Percentiles rank a stretch among this genome's conserved stretches.
Conservation (phyloP, 2,329 filamentous ascomycete genomes). For the Aspergillus flavus region DNA sequence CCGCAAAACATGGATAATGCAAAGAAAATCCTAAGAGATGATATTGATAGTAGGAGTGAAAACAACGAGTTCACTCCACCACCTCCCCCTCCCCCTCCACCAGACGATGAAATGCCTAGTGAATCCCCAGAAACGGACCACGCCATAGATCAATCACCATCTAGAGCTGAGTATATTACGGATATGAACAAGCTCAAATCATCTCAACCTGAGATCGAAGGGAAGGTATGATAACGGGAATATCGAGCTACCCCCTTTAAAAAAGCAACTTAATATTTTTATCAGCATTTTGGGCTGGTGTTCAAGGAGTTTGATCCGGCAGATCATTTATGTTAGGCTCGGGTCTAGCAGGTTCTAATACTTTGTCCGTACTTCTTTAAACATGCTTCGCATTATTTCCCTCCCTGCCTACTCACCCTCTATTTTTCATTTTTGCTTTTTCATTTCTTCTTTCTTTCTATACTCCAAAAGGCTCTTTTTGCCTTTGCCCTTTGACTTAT, state of each 20-base stretch:
- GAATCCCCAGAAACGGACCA: conserved; percentile 11
- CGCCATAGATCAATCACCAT: conserved; percentile 15
- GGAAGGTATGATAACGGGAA: conserved; percentile 21
- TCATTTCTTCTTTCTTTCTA: background rate
- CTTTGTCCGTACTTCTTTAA: background rate
- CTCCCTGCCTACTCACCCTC: conserved; percentile 9
- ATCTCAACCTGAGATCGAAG: conserved; percentile 29
- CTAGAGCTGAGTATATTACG: conserved; percentile 7
- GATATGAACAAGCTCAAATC: conserved; percentile 15
- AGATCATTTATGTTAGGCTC: background rate
- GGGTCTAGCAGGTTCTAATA: background rate
- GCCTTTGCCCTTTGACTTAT: conserved; percentile 7
- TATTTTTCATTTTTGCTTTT: background rate
- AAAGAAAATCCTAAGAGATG: conserved; percentile 24
- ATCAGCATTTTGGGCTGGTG: conserved; percentile 17
- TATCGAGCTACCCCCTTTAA: background rate
- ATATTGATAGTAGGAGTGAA: conserved; percentile 23
- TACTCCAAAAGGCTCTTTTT: background rate
- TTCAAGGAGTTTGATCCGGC: conserved; percentile 11
- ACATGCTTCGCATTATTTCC: conserved; percentile 1
- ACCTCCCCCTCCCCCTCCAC: conserved; percentile 36
- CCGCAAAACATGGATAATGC: conserved; percentile 14
- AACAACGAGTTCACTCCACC: conserved; percentile 22
- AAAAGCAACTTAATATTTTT: conserved; percentile 4
- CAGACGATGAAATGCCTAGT: conserved; percentile 26